A percentile compares a stretch with the other conserved stretches of the same genome.
Conservation (phyloP, 257 asterid species). For the Hygrophila difformis region DNA sequence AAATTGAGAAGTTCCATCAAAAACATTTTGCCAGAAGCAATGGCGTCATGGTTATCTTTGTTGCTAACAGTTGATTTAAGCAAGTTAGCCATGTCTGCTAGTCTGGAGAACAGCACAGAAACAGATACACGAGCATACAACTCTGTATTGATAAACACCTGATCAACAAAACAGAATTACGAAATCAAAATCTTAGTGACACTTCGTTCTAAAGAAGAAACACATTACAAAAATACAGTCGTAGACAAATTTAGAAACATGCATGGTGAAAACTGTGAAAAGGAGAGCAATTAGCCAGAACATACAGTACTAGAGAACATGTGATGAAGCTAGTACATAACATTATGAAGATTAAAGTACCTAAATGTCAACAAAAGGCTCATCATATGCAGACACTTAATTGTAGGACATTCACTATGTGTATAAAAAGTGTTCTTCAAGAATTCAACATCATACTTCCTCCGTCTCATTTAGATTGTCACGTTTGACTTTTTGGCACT, state of each 20-base stretch:
- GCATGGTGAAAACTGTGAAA: not conserved
- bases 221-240: not conserved
- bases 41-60: slow-evolving; percentile 27
- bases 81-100: slow-evolving; percentile 51
- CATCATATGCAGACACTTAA: too few relatives aligned
- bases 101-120: slow-evolving; percentile 71
- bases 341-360: too few relatives aligned
- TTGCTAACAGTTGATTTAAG: slow-evolving; percentile 27
- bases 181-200: slow-evolving; percentile 5
- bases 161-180: slow-evolving; percentile 25
- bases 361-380: too few relatives aligned
- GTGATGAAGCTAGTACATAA: too few relatives aligned
- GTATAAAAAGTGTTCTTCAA: too few relatives aligned
- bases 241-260: not conserved
- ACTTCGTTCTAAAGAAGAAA: not conserved
- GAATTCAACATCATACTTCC: too few relatives aligned
- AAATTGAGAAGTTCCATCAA: slow-evolving; percentile 71
- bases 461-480: too few relatives aligned
- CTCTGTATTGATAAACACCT: slow-evolving; percentile 91
- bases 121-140: slow-evolving; percentile 96
- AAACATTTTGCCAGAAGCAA: slow-evolving; percentile 70
- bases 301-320: too few relatives aligned
- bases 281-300: not conserved
- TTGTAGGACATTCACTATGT: too few relatives aligned
- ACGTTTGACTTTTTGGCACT: too few relatives aligned